These are phyloP conservation scores for Ophiosphaerella herpotricha DNA, from an alignment of 2,329 filamentous ascomycete species.

Conservation along the genomic window DNA sequence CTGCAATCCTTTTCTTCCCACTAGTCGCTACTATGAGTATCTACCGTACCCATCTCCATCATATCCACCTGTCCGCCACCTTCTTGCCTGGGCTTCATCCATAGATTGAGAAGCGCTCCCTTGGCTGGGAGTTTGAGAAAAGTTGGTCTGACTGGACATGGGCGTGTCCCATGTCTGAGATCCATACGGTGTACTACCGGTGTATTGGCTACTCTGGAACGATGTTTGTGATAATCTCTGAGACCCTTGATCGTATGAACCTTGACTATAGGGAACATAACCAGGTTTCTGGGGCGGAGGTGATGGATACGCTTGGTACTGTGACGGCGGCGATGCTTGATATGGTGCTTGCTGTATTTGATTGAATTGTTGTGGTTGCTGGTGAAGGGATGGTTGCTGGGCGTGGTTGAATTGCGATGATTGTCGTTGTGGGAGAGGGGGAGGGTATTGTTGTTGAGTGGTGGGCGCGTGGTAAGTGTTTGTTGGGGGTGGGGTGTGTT, in stretches of 20 bases:
- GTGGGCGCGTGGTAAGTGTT: neutral
- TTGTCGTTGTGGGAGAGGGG: neutral
- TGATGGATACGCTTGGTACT: constrained; percentile 5
- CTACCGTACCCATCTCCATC: constrained; percentile 15
- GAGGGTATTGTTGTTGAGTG: constrained; percentile 1
- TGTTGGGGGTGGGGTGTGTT: neutral
- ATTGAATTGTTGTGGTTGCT: neutral
- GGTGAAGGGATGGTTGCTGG: neutral
- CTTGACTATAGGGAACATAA: neutral
- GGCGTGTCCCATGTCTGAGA: constrained; percentile 9
- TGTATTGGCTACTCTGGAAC: constrained; percentile 13
- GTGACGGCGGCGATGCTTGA: neutral
- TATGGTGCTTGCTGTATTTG: constrained; percentile 2
- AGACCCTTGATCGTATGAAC: constrained; percentile 1
- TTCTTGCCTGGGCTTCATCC: constrained; percentile 4
- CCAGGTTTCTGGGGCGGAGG: neutral
- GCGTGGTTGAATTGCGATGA: neutral
- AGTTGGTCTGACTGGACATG: constrained; percentile 1
- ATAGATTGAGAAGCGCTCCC: neutral
- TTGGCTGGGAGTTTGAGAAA: neutral
- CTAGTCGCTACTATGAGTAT: neutral
- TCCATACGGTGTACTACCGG: constrained; percentile 1
- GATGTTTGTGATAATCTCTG: constrained; percentile 8
- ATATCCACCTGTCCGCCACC: constrained; percentile 14
- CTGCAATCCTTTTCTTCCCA: too few relatives aligned